Evolutionary conservation across 306 rosid genomes (phyloP).

Genomic region (Carpinus fangiana): DNA sequence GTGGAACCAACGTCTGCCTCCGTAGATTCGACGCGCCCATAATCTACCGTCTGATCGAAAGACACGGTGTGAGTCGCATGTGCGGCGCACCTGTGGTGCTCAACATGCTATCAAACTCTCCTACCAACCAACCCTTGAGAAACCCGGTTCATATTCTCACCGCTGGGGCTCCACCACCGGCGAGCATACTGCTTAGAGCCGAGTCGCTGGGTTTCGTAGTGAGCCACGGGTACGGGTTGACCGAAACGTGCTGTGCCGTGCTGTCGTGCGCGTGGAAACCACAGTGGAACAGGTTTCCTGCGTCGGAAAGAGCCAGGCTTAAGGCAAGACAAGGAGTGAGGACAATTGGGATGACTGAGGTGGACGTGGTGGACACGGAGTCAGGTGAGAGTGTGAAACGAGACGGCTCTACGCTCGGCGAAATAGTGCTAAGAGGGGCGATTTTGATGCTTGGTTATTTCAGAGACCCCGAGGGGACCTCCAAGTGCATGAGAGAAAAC

Average conservation of each 20-base stretch:
- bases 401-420: conserved; percentile 51
- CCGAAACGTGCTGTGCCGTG: conserved; percentile 49
- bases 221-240: conserved; percentile 66
- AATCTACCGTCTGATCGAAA: conserved; percentile 38
- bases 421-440: conserved; percentile 54
- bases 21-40: conserved; percentile 44
- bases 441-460: conserved; percentile 63
- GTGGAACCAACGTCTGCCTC: conserved; percentile 62
- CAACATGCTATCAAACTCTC: conserved; percentile 56
- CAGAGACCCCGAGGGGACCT: conserved; percentile 49
- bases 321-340: conserved; percentile 79
- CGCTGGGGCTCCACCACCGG: conserved; percentile 70
- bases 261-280: conserved; percentile 70
- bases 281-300: conserved; percentile 57
- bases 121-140: conserved; percentile 27
- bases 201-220: conserved; percentile 60
- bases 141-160: conserved; percentile 54
- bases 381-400: conserved; percentile 40
- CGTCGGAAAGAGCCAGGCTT: conserved; percentile 56
- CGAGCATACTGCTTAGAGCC: conserved; percentile 45
- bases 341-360: conserved; percentile 37
- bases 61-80: conserved; percentile 64
- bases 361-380: conserved; percentile 48
- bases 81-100: conserved; percentile 75
- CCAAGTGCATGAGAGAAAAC: conserved; percentile 30